These are phyloP conservation scores for Roridomyces roridus DNA, from an alignment of 768 basidiomycete genomes.

Conservation along the genomic window DNA sequence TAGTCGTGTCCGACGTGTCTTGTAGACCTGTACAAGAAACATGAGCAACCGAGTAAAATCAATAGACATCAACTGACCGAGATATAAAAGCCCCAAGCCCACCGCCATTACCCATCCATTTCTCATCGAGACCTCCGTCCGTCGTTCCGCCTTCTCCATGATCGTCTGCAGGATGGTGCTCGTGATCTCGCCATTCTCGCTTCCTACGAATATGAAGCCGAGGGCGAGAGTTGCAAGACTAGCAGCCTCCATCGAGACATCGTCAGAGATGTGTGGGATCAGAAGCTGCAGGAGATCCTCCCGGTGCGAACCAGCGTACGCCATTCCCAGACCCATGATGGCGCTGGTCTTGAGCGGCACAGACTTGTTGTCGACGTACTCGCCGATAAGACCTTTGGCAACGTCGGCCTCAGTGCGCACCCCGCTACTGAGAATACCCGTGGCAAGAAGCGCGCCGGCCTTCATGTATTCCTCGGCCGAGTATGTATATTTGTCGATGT, in stretches of 20 bases:
- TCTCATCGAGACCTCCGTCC: conserved; percentile 81
- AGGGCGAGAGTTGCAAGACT: conserved; percentile 86
- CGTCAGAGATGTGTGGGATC: conserved; percentile 85
- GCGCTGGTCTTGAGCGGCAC: conserved; percentile 84
- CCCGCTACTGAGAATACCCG: conserved; percentile 88
- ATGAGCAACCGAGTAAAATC: conserved; percentile 7
- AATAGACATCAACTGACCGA: conserved; percentile 69
- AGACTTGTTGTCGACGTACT: conserved; percentile 89
- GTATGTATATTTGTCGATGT: conserved; percentile 98
- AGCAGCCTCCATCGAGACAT: conserved; percentile 88
- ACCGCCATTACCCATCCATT: conserved; percentile 95
- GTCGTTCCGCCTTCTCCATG: conserved; percentile 78
- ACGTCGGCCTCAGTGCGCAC: conserved; percentile 94
- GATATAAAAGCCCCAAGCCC: conserved; percentile 91
- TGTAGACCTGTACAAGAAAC: conserved; percentile 50
- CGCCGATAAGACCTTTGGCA: conserved; percentile 87
- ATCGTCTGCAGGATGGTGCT: conserved; percentile 88
- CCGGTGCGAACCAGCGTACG: conserved; percentile 93
- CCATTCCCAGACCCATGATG: conserved; percentile 91
- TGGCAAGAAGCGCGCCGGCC: conserved; percentile 94
- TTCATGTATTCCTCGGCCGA: conserved; percentile 97
- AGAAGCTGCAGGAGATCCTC: conserved; percentile 82
- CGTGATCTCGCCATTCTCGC: conserved; percentile 92
- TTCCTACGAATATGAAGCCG: conserved; percentile 95
- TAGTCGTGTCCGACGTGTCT: conserved; percentile 90